phyloP scores from a whole-genome alignment of 805 yeast genomes.

The Cyberlindnera mrakii region DNA sequence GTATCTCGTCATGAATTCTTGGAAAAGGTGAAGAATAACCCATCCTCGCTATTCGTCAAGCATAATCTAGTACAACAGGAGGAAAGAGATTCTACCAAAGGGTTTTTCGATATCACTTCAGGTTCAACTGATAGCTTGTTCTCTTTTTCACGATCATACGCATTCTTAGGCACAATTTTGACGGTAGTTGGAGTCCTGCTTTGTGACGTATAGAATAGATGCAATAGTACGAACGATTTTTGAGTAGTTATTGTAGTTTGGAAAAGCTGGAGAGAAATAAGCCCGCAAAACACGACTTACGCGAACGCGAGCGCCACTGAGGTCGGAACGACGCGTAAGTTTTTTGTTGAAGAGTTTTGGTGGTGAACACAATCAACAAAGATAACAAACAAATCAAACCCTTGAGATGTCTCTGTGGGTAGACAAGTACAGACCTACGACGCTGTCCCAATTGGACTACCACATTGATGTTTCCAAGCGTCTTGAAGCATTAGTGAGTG shows the following conservation, averaged over 20 bases:
- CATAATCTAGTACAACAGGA: background rate
- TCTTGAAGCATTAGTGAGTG: conserved; percentile 41
- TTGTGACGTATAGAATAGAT: too few relatives aligned
- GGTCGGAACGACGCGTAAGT: conserved; percentile 3
- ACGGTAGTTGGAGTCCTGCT: background rate
- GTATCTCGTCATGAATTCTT: background rate
- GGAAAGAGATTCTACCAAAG: background rate
- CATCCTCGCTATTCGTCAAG: conserved; percentile 8
- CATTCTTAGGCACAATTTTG: background rate
- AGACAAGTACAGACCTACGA: conserved; percentile 82
- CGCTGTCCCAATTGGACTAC: conserved; percentile 56
- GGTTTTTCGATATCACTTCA: conserved; percentile 5
- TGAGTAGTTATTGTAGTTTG: too few relatives aligned
- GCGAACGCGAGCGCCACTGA: too few relatives aligned
- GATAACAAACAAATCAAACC: background rate
- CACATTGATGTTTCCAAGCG: conserved; percentile 61
- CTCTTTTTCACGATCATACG: background rate
- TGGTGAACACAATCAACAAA: too few relatives aligned
- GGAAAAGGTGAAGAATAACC: conserved; percentile 9
- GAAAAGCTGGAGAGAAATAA: too few relatives aligned
- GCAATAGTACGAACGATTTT: too few relatives aligned
- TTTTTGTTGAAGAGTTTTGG: background rate
- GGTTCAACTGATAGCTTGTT: background rate
- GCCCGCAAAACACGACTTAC: too few relatives aligned
- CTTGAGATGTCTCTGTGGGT: conserved; percentile 87